Percentiles rank a stretch among this genome's conserved stretches.
These are phyloP conservation scores for Phytophthora capsici DNA, from an alignment of 352 stramenopile genomes.

Conservation along the genomic window DNA sequence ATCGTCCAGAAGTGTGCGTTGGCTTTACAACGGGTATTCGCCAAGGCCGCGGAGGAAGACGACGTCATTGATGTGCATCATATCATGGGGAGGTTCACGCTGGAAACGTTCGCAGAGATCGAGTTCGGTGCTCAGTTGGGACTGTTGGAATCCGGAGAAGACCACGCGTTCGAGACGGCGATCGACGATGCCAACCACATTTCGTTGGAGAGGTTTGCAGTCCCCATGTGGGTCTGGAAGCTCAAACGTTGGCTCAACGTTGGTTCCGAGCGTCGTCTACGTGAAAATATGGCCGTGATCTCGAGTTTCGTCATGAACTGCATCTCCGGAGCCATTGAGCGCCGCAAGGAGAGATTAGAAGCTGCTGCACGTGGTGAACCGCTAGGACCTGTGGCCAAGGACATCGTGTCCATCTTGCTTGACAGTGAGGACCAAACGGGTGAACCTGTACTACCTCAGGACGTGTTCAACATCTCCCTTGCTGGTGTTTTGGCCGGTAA, in stretches of 20 bases:
- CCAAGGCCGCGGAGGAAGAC: constrained; percentile 5
- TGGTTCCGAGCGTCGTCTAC: constrained; percentile 32
- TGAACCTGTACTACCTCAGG: constrained; percentile 31
- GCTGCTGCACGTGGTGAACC: constrained; percentile 24
- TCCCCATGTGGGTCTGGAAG: constrained; percentile 54
- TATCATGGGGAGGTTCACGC: constrained; percentile 46
- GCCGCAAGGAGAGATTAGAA: constrained; percentile 22
- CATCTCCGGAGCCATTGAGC: constrained; percentile 31
- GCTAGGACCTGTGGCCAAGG: constrained; percentile 23
- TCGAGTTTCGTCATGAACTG: constrained; percentile 35
- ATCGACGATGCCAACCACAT: constrained; percentile 46
- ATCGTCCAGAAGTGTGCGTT: constrained; percentile 43
- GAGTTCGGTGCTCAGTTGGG: constrained; percentile 48
- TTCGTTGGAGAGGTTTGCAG: constrained; percentile 29
- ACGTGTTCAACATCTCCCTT: constrained; percentile 70
- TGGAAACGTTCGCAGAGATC: constrained; percentile 57
- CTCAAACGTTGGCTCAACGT: constrained; percentile 52
- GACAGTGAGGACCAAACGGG: constrained; percentile 32
- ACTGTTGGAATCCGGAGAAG: constrained; percentile 34
- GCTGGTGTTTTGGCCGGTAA: constrained; percentile 68
- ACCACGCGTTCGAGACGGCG: constrained; percentile 45
- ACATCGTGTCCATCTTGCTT: constrained; percentile 50
- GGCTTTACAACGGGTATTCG: constrained; percentile 32
- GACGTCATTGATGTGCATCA: constrained; percentile 36
- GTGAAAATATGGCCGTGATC: constrained; percentile 35